Evolutionary conservation across 257 asterid genomes (phyloP), one percentile per base, ranked within the genome.

Genomic region (Marsdenia floribunda): DNA sequence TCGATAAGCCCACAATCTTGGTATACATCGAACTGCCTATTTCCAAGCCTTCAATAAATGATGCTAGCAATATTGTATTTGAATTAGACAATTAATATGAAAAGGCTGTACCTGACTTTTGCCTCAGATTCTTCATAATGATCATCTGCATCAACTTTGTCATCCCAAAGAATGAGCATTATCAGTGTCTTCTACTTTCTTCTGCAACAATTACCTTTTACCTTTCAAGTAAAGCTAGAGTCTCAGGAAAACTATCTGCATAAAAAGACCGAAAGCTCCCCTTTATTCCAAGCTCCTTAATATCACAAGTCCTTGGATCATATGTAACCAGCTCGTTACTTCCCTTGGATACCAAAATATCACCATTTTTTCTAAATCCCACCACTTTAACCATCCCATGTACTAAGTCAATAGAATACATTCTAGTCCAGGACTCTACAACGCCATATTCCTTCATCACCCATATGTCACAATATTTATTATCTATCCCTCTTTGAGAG

Each of bases 381-480:
- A 89, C 81, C 9, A 85, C 84, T 79, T 38, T 80, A 42, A 68
- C 82, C 37, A 85, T 40, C 40, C 79, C 83, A 72, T 24, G 57
- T 0, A 0, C 75, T 60, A 81, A 55, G 68, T 77, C 70, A 57
- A 90, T 75, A 59, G 75, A 49, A 76, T 81, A 87, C 65, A 91
- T 71, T 77, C 77, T 87, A n/a, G 60, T 75, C 96, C 96, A 90
- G 3, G 95, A 83, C 59, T 81, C 87, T 13, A 42, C 57, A 58
- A 83, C 85, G 24, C 87, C 91, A 73, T 83, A 86, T 61, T 80
- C 83, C 79, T 82, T 78, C 97, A 87, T 87, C 76, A 80, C 74
- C 97, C 92, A 91, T 70, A 91, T 82, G 72, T 74, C 81, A 77
- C 84, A 83, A 2, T n/a, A 73, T 40, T 54, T 73, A 46, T 10